Conservation (phyloP, 257 asterid genomes). For the Przewalskia tangutica region DNA sequence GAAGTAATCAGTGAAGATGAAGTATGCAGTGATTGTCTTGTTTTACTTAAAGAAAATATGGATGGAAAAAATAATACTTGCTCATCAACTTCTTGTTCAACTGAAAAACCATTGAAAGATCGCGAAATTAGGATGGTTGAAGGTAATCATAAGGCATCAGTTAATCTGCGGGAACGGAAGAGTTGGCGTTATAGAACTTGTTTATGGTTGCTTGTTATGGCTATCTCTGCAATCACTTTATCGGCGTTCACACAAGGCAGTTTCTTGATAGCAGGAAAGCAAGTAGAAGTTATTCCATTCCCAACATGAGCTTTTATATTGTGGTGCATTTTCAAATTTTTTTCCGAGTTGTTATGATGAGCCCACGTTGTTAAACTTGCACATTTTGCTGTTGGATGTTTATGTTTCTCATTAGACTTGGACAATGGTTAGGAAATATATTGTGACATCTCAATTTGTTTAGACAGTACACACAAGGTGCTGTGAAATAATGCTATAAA, state of each 20-base stretch:
- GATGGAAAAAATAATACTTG: not conserved
- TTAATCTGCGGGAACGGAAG: not conserved
- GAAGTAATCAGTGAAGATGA: not conserved
- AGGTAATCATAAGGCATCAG: not conserved
- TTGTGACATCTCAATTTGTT: not conserved
- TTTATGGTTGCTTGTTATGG: not conserved
- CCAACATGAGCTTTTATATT: not conserved
- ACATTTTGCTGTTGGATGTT: not conserved
- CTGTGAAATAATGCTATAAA: not conserved
- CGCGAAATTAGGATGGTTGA: not conserved
- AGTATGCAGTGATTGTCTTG: not conserved
- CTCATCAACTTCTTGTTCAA: not conserved
- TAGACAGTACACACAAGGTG: not conserved
- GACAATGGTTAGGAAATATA: not conserved
- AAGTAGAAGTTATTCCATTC: not conserved
- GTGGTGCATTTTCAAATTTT: not conserved
- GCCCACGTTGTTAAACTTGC: not conserved
- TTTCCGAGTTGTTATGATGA: not conserved
- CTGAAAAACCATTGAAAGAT: not conserved
- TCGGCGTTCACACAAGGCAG: not conserved
- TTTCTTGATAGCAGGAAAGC: not conserved
- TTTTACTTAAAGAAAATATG: slow-evolving; percentile 2
- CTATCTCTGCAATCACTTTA: not conserved
- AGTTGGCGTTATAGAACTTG: not conserved
- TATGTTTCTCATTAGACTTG: not conserved